Evolutionary conservation across 2,329 filamentous ascomycete species (phyloP), one percentile per base, ranked within the genome.

Genomic region (Penicillium sp.): DNA sequence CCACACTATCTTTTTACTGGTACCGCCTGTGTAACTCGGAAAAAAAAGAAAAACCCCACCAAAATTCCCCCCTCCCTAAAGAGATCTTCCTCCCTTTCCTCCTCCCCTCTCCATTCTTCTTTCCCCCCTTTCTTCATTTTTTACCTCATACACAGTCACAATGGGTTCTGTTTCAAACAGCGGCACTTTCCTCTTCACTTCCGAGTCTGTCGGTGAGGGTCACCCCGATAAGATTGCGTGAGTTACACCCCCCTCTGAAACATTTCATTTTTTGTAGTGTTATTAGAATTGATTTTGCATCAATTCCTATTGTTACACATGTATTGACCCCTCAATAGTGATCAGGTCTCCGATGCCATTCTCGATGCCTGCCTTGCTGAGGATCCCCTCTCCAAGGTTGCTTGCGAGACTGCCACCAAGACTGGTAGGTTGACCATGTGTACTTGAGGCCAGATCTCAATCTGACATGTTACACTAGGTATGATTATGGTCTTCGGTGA

Each of bases 401-500:
- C 94, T 77, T 99, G 94, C 80, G 94, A 99, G 85, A 97, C 93
- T 67, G 94, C 94, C 72, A 96, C 94, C 82, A 99, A 99, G 90
- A 99, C 94, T 68, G 94, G 94, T 79, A 90, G 56, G 72, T 67
- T 61, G 26, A 55, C 37, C 38, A 43, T 61, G 44, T 25, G 30
- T 43, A 35, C 40, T 36, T 41, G 30, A 53, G 49, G 44, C 53
- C 56, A 53, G 46, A 58, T 47, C 31, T 48, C 38, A 51, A 25
- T 60, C 57, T 66, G 49, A 61, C 61, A 53, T 57, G 26, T 35
- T 10, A 50, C 10, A n/a, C 16, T 33, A 79, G 77, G 78, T 73
- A 88, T 99, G 94, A 84, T 99, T 79, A 97, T 99, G 94, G 88
- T 96, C 76, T 96, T 96, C 64, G 91, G 91, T 80, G 94, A 99